Evolutionary conservation across 805 yeast species (phyloP), one percentile per base, ranked within the genome.

Genomic region (Pichia gijzeniarum): DNA sequence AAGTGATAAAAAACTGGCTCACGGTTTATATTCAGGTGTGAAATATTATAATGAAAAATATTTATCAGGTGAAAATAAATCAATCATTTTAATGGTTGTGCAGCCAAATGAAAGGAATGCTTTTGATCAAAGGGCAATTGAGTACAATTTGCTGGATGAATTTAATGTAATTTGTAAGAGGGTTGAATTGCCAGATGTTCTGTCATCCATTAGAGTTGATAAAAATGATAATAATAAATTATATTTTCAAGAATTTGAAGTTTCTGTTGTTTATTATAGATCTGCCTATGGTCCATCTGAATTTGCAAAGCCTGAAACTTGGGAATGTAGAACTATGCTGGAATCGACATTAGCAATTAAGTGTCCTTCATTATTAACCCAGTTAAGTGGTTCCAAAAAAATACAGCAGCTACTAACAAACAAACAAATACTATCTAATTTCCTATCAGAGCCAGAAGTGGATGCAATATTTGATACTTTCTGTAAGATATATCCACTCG

Each of bases 351-450:
- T 70, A 42, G 95, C 98, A 1, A 82, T 93, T 49, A 90, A 93
- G 63, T 91, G 96, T 50, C 99, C 99, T 2, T 81, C 93, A 4
- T 68, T 91, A 27, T 67, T 87, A 48, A 87, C 95, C 2, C 99
- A 93, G 64, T 70, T 93, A 47, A 78, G 95, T 19, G 99, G 99
- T 1, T 80, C 95, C 17, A 93, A 93, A 59, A 93, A 93, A 63
- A 75, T 93, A 43, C 99, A 93, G 67, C 99, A 93, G 62, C 68
- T 89, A 21, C 73, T 93, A 44, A 85, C 96, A 0, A 71, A 76
- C 31, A 68, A 71, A 18, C 58, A 62, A 8, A 63, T 71, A 5
- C 54, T 93, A 34, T 53, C 65, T 13, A 62, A 71, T 40, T 79
- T 82, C 50, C n/a, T 50, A 13, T 6, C 7, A 6, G 14, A 19